Base-by-base conservation (phyloP, 768 basidiomycete species). In the Panellus pusillus region DNA sequence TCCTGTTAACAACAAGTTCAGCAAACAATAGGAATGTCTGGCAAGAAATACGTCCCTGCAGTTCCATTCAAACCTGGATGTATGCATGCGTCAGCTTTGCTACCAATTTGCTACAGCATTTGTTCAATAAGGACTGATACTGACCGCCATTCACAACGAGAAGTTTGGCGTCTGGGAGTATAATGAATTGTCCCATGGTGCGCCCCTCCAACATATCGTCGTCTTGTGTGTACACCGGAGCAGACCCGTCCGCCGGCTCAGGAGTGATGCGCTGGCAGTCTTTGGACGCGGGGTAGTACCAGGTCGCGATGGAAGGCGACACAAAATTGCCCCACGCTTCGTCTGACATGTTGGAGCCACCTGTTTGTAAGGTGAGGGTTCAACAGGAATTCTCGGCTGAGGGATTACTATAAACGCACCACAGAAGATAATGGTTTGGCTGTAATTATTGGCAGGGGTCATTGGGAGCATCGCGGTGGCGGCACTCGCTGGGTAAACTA, bases 141-240 rank as follows among this genome's bases (percentile, higher is more conserved):
- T 6, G 12, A 11, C 47, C 47, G 7, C 47, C 47, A 66, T 95
- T 95, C 61, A 92, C 71, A 44, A 93, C 77, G 19, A 92, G 74
- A 14, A 93, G 51, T 27, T 80, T 86, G 5, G 85, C 87, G 44
- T 90, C 82, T 0, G 92, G 84, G 6, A 96, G 84, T 28, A 79
- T 78, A 69, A 94, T 84, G 66, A 95, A 92, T 66, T 92, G 89
- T 13, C 93, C 91, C 93, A 97, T 97, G 29, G 89, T 90, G 19
- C 92, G 80, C 0, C 84, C 83, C 55, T 83, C 76, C 9, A 82
- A 73, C 77, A 93, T 82, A 52, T 81, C 68, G 59, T 94, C 93
- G 51, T 92, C 92, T 60, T 87, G 79, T 11, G 74, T 69, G 65
- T 89, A 91, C 1, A 11, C 14, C 11, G 32, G 11, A 11, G 14